These are phyloP conservation scores for Pistacia atlantica DNA, from an alignment of 345 rosid genomes.

Conservation along the genomic window DNA sequence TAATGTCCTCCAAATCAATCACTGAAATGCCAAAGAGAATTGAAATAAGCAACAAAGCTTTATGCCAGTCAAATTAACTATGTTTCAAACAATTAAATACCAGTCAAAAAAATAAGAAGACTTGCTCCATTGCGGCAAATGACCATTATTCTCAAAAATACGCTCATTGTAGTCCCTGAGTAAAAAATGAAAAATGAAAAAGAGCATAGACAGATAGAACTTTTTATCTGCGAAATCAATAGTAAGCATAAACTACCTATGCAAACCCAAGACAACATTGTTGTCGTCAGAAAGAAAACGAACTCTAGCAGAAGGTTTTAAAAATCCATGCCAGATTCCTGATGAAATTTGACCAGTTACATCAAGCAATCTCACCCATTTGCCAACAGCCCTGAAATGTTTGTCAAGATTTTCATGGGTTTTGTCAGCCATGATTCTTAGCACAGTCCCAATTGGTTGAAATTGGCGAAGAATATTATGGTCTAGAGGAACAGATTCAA, in stretches of 20 bases:
- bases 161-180: constrained; percentile 15
- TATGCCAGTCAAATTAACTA: background rate
- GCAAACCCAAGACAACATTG: background rate
- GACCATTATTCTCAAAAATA: background rate
- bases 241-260: constrained; percentile 7
- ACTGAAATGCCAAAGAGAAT: constrained; percentile 2
- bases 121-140: background rate
- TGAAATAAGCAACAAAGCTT: background rate
- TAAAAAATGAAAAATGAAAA: background rate
- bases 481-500: constrained; percentile 11
- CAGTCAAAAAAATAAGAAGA: constrained; percentile 7
- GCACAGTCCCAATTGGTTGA: constrained; percentile 9
- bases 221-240: background rate
- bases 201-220: background rate
- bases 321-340: constrained; percentile 15
- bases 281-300: constrained; percentile 21
- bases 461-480: constrained; percentile 5
- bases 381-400: constrained; percentile 6
- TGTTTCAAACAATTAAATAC: constrained; percentile 9
- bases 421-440: constrained; percentile 17
- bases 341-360: constrained; percentile 6
- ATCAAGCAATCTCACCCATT: constrained; percentile 24
- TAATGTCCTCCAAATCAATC: background rate
- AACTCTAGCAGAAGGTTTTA: constrained; percentile 15
- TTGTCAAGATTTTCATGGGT: constrained; percentile 19